Evolutionary conservation across 345 rosid species (phyloP).

Genomic region (Euphorbia lathyris): DNA sequence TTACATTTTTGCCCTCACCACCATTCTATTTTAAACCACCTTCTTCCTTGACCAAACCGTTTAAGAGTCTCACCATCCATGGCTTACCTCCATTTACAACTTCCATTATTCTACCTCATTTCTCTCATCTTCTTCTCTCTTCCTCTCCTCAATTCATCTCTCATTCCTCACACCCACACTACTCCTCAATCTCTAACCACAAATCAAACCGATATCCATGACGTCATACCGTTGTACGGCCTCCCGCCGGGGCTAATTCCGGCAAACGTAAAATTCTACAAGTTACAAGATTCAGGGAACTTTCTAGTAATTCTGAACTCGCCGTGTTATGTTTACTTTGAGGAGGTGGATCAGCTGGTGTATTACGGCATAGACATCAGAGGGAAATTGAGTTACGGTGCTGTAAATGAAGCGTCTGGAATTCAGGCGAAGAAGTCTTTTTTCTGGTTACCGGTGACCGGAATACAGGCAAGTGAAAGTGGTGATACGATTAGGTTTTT

Average conservation of each 20-base stretch:
- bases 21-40: not conserved
- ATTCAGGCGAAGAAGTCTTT: slow-evolving; percentile 65
- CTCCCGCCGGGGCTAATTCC: slow-evolving; percentile 77
- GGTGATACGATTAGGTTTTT: slow-evolving; percentile 51
- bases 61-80: not conserved
- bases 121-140: not conserved
- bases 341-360: slow-evolving; percentile 29
- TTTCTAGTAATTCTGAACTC: slow-evolving; percentile 44
- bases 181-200: not conserved
- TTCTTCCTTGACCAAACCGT: not conserved
- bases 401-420: slow-evolving; percentile 51
- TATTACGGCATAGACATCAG: slow-evolving; percentile 47
- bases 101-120: not conserved
- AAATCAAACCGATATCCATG: slow-evolving; percentile 46
- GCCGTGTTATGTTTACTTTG: slow-evolving; percentile 59
- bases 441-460: slow-evolving; percentile 63
- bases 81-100: not conserved
- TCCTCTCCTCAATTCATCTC: not conserved
- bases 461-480: slow-evolving; percentile 37
- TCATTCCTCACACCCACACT: too few relatives aligned
- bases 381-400: slow-evolving; percentile 61
- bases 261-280: slow-evolving; percentile 49
- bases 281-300: slow-evolving; percentile 38
- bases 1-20: not conserved
- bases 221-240: slow-evolving; percentile 59